These are phyloP conservation scores for Colletotrichum sp. DNA, from an alignment of 2,329 filamentous ascomycete genomes.

Conservation along the genomic window DNA sequence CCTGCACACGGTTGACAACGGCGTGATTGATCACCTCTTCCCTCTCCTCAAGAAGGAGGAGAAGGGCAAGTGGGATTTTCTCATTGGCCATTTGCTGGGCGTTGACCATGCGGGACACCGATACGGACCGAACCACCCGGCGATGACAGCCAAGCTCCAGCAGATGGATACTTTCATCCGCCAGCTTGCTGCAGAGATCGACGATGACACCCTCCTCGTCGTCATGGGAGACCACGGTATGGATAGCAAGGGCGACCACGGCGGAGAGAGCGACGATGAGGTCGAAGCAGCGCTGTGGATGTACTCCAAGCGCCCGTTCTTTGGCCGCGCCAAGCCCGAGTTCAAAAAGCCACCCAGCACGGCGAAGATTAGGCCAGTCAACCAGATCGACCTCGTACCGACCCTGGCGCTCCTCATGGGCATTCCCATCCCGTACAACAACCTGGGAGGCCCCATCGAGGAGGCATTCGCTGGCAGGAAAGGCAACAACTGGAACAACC, in stretches of 20 bases:
- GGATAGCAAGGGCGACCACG: conserved; percentile 96
- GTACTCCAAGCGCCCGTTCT: conserved; percentile 88
- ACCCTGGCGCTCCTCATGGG: conserved; percentile 88
- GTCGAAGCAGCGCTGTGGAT: conserved; percentile 96
- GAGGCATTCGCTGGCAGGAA: conserved; percentile 82
- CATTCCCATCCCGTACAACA: conserved; percentile 95
- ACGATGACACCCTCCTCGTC: conserved; percentile 86
- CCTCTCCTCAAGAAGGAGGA: conserved; percentile 75
- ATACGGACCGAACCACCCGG: conserved; percentile 90
- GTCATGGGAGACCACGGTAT: conserved; percentile 99
- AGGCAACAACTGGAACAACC: conserved; percentile 75
- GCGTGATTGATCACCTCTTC: conserved; percentile 88
- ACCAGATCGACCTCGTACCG: conserved; percentile 94
- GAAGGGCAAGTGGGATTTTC: conserved; percentile 83
- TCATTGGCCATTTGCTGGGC: conserved; percentile 91
- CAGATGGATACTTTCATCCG: conserved; percentile 89
- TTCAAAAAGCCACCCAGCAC: conserved; percentile 65
- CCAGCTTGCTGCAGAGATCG: conserved; percentile 72
- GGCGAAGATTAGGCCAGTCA: conserved; percentile 77
- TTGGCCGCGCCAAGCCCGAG: conserved; percentile 75
- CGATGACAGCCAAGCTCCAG: conserved; percentile 87
- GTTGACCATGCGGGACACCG: conserved; percentile 97
- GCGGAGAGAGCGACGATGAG: conserved; percentile 97
- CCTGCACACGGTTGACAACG: conserved; percentile 94
- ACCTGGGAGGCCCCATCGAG: conserved; percentile 89